Conservation (phyloP, 257 asterid genomes). For the Ocimum tenuiflorum region DNA sequence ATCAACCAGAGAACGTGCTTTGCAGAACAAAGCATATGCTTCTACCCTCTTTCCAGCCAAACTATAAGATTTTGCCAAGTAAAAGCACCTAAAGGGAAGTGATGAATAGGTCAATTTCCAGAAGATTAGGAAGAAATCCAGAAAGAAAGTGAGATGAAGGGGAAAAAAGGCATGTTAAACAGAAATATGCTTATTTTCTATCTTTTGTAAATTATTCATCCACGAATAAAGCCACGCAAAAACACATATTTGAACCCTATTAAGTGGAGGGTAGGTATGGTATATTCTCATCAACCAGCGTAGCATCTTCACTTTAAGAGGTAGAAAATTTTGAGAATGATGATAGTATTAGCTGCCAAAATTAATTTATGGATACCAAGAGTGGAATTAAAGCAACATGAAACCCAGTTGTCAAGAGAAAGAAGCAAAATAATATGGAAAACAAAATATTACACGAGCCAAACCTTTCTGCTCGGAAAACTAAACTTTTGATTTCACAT, state of each 20-base stretch:
- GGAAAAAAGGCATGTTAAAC: background rate
- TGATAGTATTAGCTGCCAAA: background rate
- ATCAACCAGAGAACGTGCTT: conserved; percentile 63
- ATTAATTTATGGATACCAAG: background rate
- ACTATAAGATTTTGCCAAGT: conserved; percentile 92
- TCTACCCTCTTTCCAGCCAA: conserved; percentile 87
- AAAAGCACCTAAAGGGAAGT: conserved; percentile 71
- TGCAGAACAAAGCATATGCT: conserved; percentile 72
- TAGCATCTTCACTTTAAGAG: background rate
- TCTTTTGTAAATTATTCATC: background rate
- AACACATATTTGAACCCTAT: conserved; percentile 8
- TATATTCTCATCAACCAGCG: conserved; percentile 4
- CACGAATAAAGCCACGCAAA: background rate
- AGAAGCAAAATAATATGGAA: background rate
- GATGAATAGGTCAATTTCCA: conserved; percentile 8
- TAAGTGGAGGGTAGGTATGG: background rate
- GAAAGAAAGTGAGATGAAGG: background rate
- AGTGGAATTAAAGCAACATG: background rate
- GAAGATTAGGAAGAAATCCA: conserved; percentile 9
- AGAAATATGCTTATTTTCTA: background rate
- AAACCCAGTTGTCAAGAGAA: background rate
- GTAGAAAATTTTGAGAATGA: background rate
- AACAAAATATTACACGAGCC: conserved; percentile 4
- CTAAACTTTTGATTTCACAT: conserved; percentile 59
- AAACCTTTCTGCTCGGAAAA: conserved; percentile 82